Evolutionary conservation across 768 basidiomycete species (phyloP).

Genomic region (Leccinellum luteum): DNA sequence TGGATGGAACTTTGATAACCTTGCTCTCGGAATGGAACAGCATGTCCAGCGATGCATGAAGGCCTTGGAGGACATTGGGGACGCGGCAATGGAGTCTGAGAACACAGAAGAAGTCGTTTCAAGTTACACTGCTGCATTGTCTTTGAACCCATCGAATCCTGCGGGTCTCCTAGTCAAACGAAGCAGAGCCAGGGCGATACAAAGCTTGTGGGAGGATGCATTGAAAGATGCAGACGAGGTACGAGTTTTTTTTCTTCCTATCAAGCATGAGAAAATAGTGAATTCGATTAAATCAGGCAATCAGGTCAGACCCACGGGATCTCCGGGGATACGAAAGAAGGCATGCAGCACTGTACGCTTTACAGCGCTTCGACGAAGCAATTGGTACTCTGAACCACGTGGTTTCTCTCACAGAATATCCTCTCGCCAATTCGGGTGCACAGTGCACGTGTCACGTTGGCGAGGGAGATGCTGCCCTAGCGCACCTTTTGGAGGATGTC

Average conservation of each 20-base stretch:
- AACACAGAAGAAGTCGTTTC: background rate
- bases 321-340: background rate
- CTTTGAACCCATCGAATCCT: background rate
- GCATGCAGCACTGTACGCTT: background rate
- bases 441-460: constrained; percentile 6
- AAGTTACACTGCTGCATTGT: background rate
- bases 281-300: background rate
- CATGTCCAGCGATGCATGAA: background rate
- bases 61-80: background rate
- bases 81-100: background rate
- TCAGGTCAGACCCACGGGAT: background rate
- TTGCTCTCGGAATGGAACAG: background rate
- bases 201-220: background rate
- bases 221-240: constrained; percentile 16
- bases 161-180: constrained; percentile 7
- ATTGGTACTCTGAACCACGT: background rate
- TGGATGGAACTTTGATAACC: constrained; percentile 13
- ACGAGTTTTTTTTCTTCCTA: background rate
- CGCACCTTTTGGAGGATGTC: constrained; percentile 12
- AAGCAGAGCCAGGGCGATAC: background rate
- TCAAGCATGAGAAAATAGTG: background rate
- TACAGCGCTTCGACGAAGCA: constrained; percentile 1
- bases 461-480: background rate
- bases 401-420: background rate
- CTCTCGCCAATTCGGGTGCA: background rate